Base-by-base conservation (phyloP, 768 basidiomycete species). In the Russula earlei region DNA sequence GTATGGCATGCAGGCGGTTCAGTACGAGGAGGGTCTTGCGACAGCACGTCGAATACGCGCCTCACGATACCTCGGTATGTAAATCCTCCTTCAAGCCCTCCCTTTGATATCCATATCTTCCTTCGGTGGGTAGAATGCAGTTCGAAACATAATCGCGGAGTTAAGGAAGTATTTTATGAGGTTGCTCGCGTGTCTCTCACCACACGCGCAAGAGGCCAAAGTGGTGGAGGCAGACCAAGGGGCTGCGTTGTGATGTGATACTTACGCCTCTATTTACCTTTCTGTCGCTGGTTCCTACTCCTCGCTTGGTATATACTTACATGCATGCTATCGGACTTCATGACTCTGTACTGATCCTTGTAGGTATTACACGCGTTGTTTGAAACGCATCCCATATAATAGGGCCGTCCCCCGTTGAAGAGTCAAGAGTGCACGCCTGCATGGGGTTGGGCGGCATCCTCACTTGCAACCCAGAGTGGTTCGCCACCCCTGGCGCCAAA, bases 71-170 rank as follows among this genome's bases (percentile, higher is more conserved):
- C 79, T 97, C 1, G 95, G 92, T 91, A 58, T 33, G 80, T 74
- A 36, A 22, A 34, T 33, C 29, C 34, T n/a, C 34, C n/a, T 34
- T 19, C 11, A 9, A n/a, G 2, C 22, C 24, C 33, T 20, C 24
- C 27, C 41, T 15, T 59, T 58, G 38, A 52, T 34, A 20, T 11
- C 25, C 25, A 17, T 38, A n/a, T 15, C 40, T 41, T 15, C 40
- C 40, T 27, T 44, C 33, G 31, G 55, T 33, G 15, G 36, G 3
- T 64, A 96, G 94, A 98, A 75, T 97, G 95, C 67, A 95, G 92
- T 61, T 93, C 95, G 8, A 97, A 97, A 70, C 92, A 95, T 66
- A 94, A 96, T 63, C 82, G 95, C 46, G 95, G 95, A 4, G 93
- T 98, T 11, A 77, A 81, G 27, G 94, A 98, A 67, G 92, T 94